Base-by-base conservation (phyloP, 192 early-diverging fungal genomes). In the Backusella australiensis region DNA sequence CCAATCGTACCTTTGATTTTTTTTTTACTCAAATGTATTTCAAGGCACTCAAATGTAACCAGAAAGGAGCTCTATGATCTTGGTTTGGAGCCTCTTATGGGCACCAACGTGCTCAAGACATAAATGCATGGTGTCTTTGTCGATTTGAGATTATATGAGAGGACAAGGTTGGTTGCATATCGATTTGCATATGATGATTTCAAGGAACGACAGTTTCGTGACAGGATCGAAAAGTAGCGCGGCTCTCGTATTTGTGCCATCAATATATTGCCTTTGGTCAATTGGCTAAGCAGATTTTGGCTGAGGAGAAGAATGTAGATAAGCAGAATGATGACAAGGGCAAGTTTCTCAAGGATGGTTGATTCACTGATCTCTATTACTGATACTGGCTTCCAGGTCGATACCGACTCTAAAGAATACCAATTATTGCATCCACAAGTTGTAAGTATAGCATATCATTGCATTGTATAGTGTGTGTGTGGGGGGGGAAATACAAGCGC, bases 81-180 rank as follows among this genome's bases (percentile, higher is more conserved):
- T 74, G 94, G 93, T 19, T 86, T 99, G 78, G 93, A 97, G 69
- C 95, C 97, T 75, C 86, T 97, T 23, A 86, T 99, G 72, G 97
- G 97, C 23, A 95, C 95, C 39, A 91, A 94, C 75, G 90, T 96
- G 6, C 90, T 98, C 77, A 96, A 95, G 77, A 93, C 96, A 0
- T 99, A 98, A 77, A 98, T 99, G 96, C 97, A 99, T 82, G 96
- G 97, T 69, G 98, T 96, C 92, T 99, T 99, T 82, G 87, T 99
- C 49, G 96, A 98, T 77, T 89, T 96, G 80, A 91, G 96, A 38
- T 84, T 99, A 66, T 98, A 99, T 78, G 94, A 99, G 82, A 95
- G 95, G 72, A 96, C 97, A 44, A 95, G 93, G 85, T 89, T 94
- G 2, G 97, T 97, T 79, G 93, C 95, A 36, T 96, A 98, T 81